Percentiles rank a stretch among this genome's conserved stretches.
phyloP scores from a whole-genome alignment of 73 alveolate genomes.

The Paramecium octaurelia region DNA sequence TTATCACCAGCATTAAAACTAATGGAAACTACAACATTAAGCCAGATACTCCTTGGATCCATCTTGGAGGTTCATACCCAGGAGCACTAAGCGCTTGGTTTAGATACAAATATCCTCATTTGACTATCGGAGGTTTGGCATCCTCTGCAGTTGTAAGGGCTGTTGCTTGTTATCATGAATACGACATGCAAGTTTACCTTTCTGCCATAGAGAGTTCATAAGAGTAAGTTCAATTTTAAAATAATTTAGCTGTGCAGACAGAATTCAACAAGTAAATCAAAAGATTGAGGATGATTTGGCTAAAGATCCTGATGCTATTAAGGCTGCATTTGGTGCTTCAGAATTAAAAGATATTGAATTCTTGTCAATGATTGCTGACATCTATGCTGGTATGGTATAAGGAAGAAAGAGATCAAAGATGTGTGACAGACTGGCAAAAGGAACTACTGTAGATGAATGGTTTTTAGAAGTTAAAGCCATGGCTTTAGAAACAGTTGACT shows the following conservation, averaged over 20 bases:
- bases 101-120: slow-evolving; percentile 72
- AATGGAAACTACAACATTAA: slow-evolving; percentile 43
- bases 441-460: background rate
- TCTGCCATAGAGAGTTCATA: slow-evolving; percentile 59
- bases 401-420: slow-evolving; percentile 66
- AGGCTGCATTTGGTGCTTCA: slow-evolving; percentile 24
- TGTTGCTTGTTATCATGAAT: slow-evolving; percentile 65
- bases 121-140: slow-evolving; percentile 67
- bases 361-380: slow-evolving; percentile 68
- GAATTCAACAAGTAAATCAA: slow-evolving; percentile 26
- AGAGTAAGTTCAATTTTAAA: background rate
- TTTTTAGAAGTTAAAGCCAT: background rate
- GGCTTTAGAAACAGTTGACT: slow-evolving; percentile 37
- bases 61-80: slow-evolving; percentile 79
- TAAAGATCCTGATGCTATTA: slow-evolving; percentile 34
- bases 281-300: slow-evolving; percentile 58
- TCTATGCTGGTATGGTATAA: slow-evolving; percentile 68
- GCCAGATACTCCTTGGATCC: slow-evolving; percentile 62
- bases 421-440: slow-evolving; percentile 52
- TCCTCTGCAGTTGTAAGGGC: slow-evolving; percentile 78
- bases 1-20: slow-evolving; percentile 17
- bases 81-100: slow-evolving; percentile 83
- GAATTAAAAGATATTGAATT: slow-evolving; percentile 67
- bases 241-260: slow-evolving; percentile 38
- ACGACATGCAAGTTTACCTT: slow-evolving; percentile 58